phyloP scores from a whole-genome alignment of 2,329 filamentous ascomycete genomes.

The Fusarium pseudonygamai region DNA sequence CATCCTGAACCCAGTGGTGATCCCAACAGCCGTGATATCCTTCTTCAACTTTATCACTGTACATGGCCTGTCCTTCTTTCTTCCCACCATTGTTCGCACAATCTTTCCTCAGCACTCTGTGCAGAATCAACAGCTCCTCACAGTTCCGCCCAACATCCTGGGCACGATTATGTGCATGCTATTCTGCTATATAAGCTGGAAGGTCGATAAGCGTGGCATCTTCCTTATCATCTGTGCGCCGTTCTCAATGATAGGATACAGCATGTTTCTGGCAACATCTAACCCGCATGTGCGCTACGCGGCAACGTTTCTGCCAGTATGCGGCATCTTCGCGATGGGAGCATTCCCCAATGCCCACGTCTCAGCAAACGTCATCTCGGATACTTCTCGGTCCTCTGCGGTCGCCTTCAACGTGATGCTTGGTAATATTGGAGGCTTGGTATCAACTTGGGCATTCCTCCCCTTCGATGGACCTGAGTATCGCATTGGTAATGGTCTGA shows the following conservation, averaged over 20 bases:
- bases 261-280: not conserved
- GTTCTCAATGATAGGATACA: not conserved
- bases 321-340: not conserved
- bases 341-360: not conserved
- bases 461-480: not conserved
- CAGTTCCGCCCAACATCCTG: not conserved
- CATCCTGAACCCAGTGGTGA: not conserved
- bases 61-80: not conserved
- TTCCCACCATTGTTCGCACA: not conserved
- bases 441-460: not conserved
- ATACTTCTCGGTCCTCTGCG: not conserved
- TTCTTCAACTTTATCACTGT: not conserved
- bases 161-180: not conserved
- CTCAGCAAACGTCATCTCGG: not conserved
- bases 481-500: not conserved
- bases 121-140: not conserved
- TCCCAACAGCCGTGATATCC: not conserved
- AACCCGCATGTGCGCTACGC: not conserved
- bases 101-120: not conserved
- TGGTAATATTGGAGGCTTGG: not conserved
- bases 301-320: not conserved
- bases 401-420: not conserved
- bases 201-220: not conserved
- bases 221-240: not conserved
- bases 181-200: not conserved